phyloP scores from a whole-genome alignment of 2,329 filamentous ascomycete genomes.

The Colletotrichum sp. region DNA sequence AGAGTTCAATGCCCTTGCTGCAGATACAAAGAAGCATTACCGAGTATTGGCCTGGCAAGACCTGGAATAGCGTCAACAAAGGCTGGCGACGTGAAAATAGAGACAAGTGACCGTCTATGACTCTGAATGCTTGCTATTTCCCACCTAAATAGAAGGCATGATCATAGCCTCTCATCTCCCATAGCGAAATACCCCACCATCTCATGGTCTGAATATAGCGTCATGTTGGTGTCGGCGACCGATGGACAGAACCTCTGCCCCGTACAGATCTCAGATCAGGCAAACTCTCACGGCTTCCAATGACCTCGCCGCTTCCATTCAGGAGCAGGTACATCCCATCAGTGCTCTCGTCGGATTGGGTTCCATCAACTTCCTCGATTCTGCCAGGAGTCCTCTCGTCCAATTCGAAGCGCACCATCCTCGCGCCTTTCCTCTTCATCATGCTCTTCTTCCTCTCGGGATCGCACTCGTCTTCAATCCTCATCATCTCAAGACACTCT shows the following conservation, averaged over 20 bases:
- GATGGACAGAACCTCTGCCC: conserved; percentile 3
- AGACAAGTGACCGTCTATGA: not conserved
- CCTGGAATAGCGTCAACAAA: not conserved
- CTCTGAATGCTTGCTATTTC: not conserved
- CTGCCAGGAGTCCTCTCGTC: not conserved
- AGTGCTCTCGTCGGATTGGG: not conserved
- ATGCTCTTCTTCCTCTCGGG: not conserved
- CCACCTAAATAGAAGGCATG: not conserved
- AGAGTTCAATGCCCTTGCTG: not conserved
- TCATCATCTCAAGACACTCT: conserved; percentile 13
- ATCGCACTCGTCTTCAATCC: not conserved
- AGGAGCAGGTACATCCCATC: not conserved
- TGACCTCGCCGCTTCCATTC: not conserved
- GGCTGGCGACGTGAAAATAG: not conserved
- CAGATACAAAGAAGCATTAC: not conserved
- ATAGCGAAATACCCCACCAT: not conserved
- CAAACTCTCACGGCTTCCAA: conserved; percentile 11
- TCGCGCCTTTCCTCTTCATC: not conserved
- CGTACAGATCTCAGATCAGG: conserved; percentile 13
- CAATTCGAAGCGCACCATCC: not conserved
- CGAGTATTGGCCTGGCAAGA: not conserved
- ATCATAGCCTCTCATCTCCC: not conserved
- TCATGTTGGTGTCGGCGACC: not conserved
- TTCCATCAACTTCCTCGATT: not conserved
- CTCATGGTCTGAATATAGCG: not conserved